Conservation (phyloP, 768 basidiomycete species). For the Psilocybe subaeruginosa region DNA sequence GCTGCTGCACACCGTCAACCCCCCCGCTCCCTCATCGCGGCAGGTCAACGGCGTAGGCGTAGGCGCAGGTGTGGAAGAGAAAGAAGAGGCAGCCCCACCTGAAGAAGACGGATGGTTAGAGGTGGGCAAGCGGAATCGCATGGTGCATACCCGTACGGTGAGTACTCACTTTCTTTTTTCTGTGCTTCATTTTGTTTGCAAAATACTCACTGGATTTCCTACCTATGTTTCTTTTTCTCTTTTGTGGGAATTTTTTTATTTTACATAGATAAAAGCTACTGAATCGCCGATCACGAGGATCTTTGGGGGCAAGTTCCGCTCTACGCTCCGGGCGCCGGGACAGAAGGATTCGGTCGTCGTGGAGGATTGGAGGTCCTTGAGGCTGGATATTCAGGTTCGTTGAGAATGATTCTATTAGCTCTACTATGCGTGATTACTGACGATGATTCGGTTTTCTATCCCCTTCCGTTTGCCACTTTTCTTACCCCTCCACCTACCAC, state of each 20-base stretch:
- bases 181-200: not conserved
- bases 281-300: conserved; percentile 91
- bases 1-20: conserved; percentile 56
- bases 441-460: not conserved
- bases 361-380: conserved; percentile 89
- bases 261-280: conserved; percentile 64
- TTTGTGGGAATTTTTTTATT: not conserved
- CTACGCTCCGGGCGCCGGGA: conserved; percentile 77
- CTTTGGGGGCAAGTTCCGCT: conserved; percentile 92
- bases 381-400: conserved; percentile 84
- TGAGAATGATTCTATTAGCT: too few relatives aligned
- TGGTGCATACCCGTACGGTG: conserved; percentile 79
- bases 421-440: not conserved
- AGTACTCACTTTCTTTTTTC: conserved; percentile 27
- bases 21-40: conserved; percentile 31
- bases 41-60: conserved; percentile 22
- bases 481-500: too few relatives aligned
- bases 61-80: conserved; percentile 41
- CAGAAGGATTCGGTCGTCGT: conserved; percentile 86
- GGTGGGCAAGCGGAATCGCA: conserved; percentile 87
- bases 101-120: conserved; percentile 86
- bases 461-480: too few relatives aligned
- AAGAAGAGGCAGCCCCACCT: conserved; percentile 39
- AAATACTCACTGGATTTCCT: not conserved
- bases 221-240: conserved; percentile 25